Base-by-base conservation (phyloP, 108 stramenopile genomes). In the Nitzschia palea region DNA sequence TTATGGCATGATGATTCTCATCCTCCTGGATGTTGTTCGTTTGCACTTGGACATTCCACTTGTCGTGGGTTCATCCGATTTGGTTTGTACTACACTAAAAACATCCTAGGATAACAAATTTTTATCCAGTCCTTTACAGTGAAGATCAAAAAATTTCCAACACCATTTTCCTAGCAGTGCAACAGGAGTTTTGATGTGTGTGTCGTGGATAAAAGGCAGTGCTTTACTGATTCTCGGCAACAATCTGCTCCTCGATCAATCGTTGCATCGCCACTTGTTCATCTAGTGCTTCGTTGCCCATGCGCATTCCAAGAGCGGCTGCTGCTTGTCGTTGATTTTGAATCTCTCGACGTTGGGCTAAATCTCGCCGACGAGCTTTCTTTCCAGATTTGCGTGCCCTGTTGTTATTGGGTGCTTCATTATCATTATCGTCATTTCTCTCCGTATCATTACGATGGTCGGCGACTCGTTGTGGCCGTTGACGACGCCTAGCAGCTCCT, bases 1-100 rank as follows among this genome's bases (percentile, higher is more conserved):
- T 1, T 86, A 88, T 68, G 90, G 93, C 15, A 98, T 99, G 98
- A 81, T 97, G 67, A 96, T 99, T 48, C 55, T 99, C 48, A 89
- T 74, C 32, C 60, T 96, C 44, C 67, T 99, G 53, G 98, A 99
- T 68, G 84, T 95, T 65, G 95, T 96, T 5, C 69, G 98, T 37
- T 64, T 99, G 61, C 79, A 86, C 61, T 50, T 94, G 32, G 88
- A 82, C 26, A 85, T 94, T 65, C 93, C 93, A n/a, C 52, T 91
- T 45, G 70, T 83, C 22, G 84, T 94, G 47, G 90, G 82, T 12
- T 35, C 67, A 4, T 64, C 55, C 30, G 62, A 72, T 44, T 48
- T 72, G 31, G 62, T 57, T 14, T 70, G 69, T 40, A 60, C 59
- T n/a, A n/a, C n/a, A n/a, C n/a, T n/a, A n/a, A n/a, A 5, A 56